phyloP scores from a whole-genome alignment of 2,329 filamentous ascomycete genomes.

The Aspergillus fructus region DNA sequence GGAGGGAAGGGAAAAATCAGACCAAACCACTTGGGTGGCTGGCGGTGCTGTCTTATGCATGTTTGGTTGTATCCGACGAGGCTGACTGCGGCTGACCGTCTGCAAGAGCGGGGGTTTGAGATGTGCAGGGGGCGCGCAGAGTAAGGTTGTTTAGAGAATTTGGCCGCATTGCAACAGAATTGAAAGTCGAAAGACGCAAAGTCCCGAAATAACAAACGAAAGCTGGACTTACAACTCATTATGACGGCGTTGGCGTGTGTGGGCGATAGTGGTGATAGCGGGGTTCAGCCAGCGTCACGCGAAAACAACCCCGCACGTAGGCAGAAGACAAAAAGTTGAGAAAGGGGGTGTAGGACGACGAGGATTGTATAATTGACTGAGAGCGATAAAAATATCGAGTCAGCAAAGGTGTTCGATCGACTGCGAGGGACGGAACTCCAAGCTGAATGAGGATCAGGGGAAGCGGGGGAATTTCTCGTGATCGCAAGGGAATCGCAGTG shows the following conservation, averaged over 20 bases:
- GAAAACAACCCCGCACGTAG: conserved; percentile 26
- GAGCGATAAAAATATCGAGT: neutral
- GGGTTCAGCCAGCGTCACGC: conserved; percentile 13
- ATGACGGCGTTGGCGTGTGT: conserved; percentile 8
- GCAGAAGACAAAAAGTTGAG: conserved; percentile 11
- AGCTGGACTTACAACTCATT: conserved; percentile 27
- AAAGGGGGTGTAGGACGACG: neutral
- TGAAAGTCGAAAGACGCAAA: neutral
- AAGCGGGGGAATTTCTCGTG: conserved; percentile 6
- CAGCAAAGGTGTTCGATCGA: neutral
- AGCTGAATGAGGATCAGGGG: neutral
- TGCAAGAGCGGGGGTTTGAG: conserved; percentile 8
- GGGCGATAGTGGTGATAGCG: conserved; percentile 17
- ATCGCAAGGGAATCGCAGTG: neutral
- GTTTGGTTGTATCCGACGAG: neutral
- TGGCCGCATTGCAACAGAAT: conserved; percentile 4
- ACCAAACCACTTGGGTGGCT: neutral
- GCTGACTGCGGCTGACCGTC: conserved; percentile 8
- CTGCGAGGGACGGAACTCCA: neutral
- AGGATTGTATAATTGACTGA: neutral
- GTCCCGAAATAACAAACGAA: neutral
- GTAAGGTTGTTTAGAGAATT: neutral
- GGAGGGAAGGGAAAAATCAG: neutral
- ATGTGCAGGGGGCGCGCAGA: conserved; percentile 1
- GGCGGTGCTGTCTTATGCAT: neutral